Evolutionary conservation across 2,329 filamentous ascomycete species (phyloP).

Genomic region (Rugonectria rugulosa): DNA sequence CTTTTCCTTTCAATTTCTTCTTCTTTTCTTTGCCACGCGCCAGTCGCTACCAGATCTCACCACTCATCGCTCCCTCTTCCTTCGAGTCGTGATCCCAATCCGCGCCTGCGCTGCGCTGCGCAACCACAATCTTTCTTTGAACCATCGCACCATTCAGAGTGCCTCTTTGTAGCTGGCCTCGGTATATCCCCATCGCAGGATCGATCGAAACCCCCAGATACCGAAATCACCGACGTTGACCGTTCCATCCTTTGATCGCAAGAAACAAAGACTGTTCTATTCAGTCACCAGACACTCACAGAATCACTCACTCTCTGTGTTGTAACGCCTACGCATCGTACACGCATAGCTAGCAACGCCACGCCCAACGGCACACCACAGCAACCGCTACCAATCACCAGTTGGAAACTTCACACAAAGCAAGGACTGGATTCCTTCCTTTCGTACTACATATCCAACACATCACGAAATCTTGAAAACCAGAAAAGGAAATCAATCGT

Average conservation of each 20-base stretch:
- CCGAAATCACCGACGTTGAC: slow-evolving; percentile 40
- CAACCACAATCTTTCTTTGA: slow-evolving; percentile 21
- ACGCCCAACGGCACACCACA: no score
- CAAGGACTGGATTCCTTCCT: slow-evolving; percentile 41
- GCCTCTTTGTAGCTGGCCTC: slow-evolving; percentile 18
- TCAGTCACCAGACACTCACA: slow-evolving; percentile 18
- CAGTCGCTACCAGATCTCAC: slow-evolving; percentile 26
- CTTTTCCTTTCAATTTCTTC: no score
- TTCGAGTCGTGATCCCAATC: slow-evolving; percentile 27
- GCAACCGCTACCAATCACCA: slow-evolving; percentile 26
- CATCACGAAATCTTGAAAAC: no score
- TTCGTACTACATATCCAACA: slow-evolving; percentile 30
- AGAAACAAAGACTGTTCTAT: slow-evolving; percentile 3
- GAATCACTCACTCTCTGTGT: slow-evolving; percentile 23
- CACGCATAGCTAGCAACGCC: slow-evolving; percentile 3
- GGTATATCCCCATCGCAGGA: slow-evolving; percentile 40
- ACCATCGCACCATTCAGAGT: slow-evolving; percentile 18
- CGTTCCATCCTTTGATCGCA: slow-evolving; percentile 33
- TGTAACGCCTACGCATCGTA: slow-evolving; percentile 15
- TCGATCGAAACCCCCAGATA: slow-evolving; percentile 35
- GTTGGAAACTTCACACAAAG: slow-evolving; percentile 26
- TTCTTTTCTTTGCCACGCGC: slow-evolving; percentile 28
- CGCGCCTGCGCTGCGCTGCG: slow-evolving; percentile 27
- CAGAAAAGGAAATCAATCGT: slow-evolving; percentile 7
- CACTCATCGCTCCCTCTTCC: slow-evolving; percentile 27